Percentiles rank a stretch among this genome's conserved stretches.
Evolutionary conservation across 805 yeast genomes (phyloP).

Genomic region (Nakazawaea holstii): DNA sequence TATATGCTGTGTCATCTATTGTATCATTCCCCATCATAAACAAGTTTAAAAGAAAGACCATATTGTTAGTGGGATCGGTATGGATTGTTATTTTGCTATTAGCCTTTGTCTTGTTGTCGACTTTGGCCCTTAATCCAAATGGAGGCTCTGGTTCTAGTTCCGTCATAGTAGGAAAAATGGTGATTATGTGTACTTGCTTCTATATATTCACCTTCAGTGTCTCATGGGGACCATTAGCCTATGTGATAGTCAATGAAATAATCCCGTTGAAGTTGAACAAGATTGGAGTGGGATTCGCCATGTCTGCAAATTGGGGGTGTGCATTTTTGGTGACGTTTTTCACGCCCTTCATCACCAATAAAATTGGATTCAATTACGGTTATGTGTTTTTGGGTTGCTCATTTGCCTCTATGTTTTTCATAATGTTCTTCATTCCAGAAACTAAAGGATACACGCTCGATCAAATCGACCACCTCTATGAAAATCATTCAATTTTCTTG

Average conservation of each 20-base stretch:
- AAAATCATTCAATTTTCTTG: not conserved
- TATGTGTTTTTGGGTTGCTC: slow-evolving; percentile 34
- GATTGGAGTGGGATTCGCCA: slow-evolving; percentile 32
- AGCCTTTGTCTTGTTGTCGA: slow-evolving; percentile 25
- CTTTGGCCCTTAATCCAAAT: slow-evolving; percentile 2
- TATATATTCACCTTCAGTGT: slow-evolving; percentile 47
- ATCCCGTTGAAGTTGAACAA: slow-evolving; percentile 30
- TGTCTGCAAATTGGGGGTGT: slow-evolving; percentile 2
- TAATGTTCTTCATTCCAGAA: slow-evolving; percentile 5
- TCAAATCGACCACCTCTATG: slow-evolving; percentile 48
- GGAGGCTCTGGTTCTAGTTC: not conserved
- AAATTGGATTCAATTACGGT: slow-evolving; percentile 57
- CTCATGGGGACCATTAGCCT: slow-evolving; percentile 54
- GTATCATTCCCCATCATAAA: slow-evolving; percentile 19
- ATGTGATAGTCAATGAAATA: slow-evolving; percentile 40
- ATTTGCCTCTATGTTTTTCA: slow-evolving; percentile 38
- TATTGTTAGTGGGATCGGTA: slow-evolving; percentile 33
- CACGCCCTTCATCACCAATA: slow-evolving; percentile 56
- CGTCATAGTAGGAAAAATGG: slow-evolving; percentile 42
- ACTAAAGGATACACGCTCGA: slow-evolving; percentile 41
- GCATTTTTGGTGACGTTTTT: slow-evolving; percentile 55
- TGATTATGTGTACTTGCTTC: slow-evolving; percentile 50
- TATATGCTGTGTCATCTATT: slow-evolving; percentile 5
- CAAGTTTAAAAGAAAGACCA: slow-evolving; percentile 33
- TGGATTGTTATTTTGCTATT: slow-evolving; percentile 33